Evolutionary conservation across 1,139 yeast genomes (phyloP).

Genomic region (Nakaseomyces delphensis): DNA sequence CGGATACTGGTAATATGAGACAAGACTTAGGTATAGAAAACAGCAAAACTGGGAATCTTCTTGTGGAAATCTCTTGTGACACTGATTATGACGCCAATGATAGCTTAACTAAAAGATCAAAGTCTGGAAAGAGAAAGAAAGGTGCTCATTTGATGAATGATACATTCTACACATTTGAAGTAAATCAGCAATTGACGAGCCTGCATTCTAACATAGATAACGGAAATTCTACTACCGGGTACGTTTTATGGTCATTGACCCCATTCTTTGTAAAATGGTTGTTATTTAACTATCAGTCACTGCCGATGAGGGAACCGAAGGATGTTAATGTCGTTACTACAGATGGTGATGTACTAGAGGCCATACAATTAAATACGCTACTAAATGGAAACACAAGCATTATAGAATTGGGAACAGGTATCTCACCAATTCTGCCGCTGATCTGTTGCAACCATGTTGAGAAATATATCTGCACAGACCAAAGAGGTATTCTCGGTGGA

Average conservation of each 20-base stretch:
- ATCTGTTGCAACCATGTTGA: slow-evolving; percentile 27
- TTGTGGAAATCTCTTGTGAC: background rate
- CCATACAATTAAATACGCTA: slow-evolving; percentile 7
- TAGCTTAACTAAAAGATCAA: background rate
- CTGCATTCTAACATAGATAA: slow-evolving; percentile 26
- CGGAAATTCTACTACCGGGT: slow-evolving; percentile 32
- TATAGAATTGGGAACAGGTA: slow-evolving; percentile 30
- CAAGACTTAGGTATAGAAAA: slow-evolving; percentile 30
- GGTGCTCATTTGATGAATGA: background rate
- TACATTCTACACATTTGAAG: background rate
- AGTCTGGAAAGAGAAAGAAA: background rate
- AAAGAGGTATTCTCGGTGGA: slow-evolving; percentile 25
- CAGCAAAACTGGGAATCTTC: background rate
- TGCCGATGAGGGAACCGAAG: slow-evolving; percentile 16
- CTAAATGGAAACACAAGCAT: slow-evolving; percentile 13
- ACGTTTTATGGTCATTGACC: slow-evolving; percentile 31
- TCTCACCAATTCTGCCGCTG: slow-evolving; percentile 25
- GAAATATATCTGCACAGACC: slow-evolving; percentile 28
- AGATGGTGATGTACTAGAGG: slow-evolving; percentile 1
- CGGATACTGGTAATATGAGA: slow-evolving; percentile 17
- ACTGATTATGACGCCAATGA: background rate
- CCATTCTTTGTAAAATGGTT: slow-evolving; percentile 29
- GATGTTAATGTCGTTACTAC: slow-evolving; percentile 5
- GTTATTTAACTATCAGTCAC: slow-evolving; percentile 19
- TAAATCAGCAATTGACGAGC: slow-evolving; percentile 15